phyloP scores from a whole-genome alignment of 208 protist species.

The Acanthamoeba castellanii region DNA sequence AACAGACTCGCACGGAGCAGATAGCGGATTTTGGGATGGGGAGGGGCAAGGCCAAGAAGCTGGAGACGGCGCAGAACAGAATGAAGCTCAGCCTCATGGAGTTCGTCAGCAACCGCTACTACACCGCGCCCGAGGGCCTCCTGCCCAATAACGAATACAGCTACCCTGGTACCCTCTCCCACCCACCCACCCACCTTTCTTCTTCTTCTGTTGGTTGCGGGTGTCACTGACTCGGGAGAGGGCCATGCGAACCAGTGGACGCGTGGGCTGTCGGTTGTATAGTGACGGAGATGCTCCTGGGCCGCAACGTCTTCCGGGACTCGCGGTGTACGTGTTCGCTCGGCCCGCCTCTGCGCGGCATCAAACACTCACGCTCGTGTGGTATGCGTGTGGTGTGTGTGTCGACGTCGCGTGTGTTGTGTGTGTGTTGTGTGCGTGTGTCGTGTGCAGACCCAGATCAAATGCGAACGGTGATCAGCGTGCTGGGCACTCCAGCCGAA shows the following conservation, averaged over 20 bases:
- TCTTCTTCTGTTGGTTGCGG: background rate
- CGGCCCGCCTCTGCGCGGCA: background rate
- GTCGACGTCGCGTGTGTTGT: too few species aligned
- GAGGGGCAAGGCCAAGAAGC: slow-evolving; percentile 51
- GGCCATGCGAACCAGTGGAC: slow-evolving; percentile 91
- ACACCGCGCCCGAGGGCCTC: slow-evolving; percentile 95
- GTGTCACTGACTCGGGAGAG: too few species aligned
- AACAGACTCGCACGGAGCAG: slow-evolving; percentile 67
- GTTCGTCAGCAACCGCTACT: slow-evolving; percentile 93
- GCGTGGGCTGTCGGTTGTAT: slow-evolving; percentile 99
- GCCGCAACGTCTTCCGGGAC: slow-evolving; percentile 94
- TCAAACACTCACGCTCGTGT: too few species aligned
- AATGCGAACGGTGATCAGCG: slow-evolving; percentile 78
- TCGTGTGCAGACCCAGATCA: slow-evolving; percentile 80
- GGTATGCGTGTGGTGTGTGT: too few species aligned
- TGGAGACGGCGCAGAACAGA: background rate
- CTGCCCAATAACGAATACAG: slow-evolving; percentile 94
- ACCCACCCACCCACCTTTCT: background rate
- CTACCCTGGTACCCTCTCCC: slow-evolving; percentile 72
- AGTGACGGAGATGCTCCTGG: slow-evolving; percentile 97
- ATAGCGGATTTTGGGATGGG: slow-evolving; percentile 91
- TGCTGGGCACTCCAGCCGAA: slow-evolving; percentile 88
- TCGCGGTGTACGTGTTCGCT: slow-evolving; percentile 89
- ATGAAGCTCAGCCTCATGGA: slow-evolving; percentile 87
- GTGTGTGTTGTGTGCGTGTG: background rate